A percentile compares a stretch with the other conserved stretches of the same genome.
Evolutionary conservation across 1,284 basidiomycete species (phyloP).

Genomic region (Phaffia rhodozyma): DNA sequence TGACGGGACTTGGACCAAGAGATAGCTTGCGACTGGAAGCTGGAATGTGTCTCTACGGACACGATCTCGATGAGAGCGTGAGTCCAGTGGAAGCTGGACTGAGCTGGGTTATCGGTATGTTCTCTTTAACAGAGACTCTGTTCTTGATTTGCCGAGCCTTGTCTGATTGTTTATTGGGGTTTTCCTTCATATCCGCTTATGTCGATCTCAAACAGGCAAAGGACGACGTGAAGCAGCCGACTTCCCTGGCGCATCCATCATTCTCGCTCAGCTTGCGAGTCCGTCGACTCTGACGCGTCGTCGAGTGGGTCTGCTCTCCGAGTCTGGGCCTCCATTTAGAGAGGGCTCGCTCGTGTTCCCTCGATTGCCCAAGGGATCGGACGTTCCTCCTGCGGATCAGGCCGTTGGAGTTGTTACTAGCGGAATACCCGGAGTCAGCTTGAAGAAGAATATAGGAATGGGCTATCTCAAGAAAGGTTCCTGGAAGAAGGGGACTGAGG

Average conservation of each 20-base stretch:
- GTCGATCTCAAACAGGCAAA: constrained; percentile 46
- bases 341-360: constrained; percentile 70
- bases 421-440: constrained; percentile 86
- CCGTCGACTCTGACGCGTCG: constrained; percentile 53
- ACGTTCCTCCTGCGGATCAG: no score
- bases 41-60: constrained; percentile 95
- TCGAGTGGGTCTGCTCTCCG: constrained; percentile 70
- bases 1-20: constrained; percentile 83
- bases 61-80: constrained; percentile 78
- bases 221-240: constrained; percentile 52
- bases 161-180: background rate
- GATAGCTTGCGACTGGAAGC: constrained; percentile 91
- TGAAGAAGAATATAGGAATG: constrained; percentile 92
- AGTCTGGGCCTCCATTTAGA: constrained; percentile 76
- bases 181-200: background rate
- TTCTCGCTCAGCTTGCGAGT: constrained; percentile 67
- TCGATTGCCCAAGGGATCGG: constrained; percentile 18
- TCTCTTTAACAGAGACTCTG: background rate
- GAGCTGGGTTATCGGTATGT: constrained; percentile 78
- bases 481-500: constrained; percentile 81
- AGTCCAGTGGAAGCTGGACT: constrained; percentile 83
- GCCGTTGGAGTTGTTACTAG: constrained; percentile 64
- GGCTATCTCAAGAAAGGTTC: constrained; percentile 69
- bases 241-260: constrained; percentile 75
- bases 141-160: background rate